phyloP scores from a whole-genome alignment of 176 grass and related monocot genomes.

The Pontederia crassipes region DNA sequence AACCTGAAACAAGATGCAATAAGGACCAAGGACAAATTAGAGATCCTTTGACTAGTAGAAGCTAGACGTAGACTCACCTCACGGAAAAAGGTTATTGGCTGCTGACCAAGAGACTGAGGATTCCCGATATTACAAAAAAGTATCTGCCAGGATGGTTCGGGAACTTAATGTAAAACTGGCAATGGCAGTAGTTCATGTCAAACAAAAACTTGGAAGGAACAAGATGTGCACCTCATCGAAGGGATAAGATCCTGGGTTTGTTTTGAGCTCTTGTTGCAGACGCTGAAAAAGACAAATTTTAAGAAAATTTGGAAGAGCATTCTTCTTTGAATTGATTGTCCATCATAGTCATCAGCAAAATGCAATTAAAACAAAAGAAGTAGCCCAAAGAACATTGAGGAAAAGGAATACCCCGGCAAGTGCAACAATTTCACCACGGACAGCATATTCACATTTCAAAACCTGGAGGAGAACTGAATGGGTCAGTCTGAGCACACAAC shows the following conservation, averaged over 20 bases:
- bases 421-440: slow-evolving; percentile 47
- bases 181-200: neutral
- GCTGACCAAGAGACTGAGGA: slow-evolving; percentile 96
- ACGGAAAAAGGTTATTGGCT: slow-evolving; percentile 85
- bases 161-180: neutral
- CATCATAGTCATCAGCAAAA: no score
- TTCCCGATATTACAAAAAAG: slow-evolving; percentile 97
- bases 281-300: slow-evolving; percentile 41
- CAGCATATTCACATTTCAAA: slow-evolving; percentile 38
- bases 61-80: slow-evolving; percentile 37
- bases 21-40: neutral
- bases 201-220: slow-evolving; percentile 6
- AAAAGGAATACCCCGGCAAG: slow-evolving; percentile 34
- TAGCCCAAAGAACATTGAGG: neutral
- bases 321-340: no score
- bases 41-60: neutral
- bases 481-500: neutral
- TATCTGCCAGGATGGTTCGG: slow-evolving; percentile 35
- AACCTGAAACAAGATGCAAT: slow-evolving; percentile 43
- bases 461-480: slow-evolving; percentile 22
- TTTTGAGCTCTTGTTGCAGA: slow-evolving; percentile 68
- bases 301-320: neutral
- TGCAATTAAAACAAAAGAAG: neutral
- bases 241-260: slow-evolving; percentile 75
- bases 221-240: slow-evolving; percentile 60